phyloP scores from a whole-genome alignment of 129 eudicot genomes.

The Ambrosia trifida region DNA sequence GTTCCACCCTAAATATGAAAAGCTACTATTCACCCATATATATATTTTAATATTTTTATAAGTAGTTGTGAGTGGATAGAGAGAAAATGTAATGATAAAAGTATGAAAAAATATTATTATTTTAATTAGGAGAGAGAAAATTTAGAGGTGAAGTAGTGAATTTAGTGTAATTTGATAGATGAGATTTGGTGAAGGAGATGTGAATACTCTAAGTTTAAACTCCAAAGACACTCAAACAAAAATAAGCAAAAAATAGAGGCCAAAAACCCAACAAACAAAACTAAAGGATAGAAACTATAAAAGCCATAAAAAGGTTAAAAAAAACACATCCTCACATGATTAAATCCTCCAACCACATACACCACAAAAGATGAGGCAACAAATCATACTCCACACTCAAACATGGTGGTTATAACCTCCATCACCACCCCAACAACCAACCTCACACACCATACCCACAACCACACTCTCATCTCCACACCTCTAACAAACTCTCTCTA shows the following conservation, averaged over 20 bases:
- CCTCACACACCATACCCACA: conserved; percentile 34
- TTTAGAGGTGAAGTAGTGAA: no score
- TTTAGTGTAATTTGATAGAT: no score
- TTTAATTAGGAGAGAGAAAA: no score
- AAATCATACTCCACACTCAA: conserved; percentile 24
- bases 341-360: conserved; percentile 24
- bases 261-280: neutral
- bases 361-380: conserved; percentile 31
- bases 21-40: no score
- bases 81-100: no score
- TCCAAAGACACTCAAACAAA: neutral
- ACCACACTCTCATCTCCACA: conserved; percentile 40
- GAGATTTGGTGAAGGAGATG: no score
- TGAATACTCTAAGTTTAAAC: no score
- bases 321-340: conserved; percentile 11
- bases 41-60: no score
- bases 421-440: conserved; percentile 34
- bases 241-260: neutral
- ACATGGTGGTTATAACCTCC: conserved; percentile 69
- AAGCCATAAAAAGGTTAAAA: no score
- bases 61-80: no score
- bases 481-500: conserved; percentile 48
- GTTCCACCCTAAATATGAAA: no score
- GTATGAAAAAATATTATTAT: no score
- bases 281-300: conserved; percentile 13